Base-by-base conservation (phyloP, 2,329 filamentous ascomycete genomes). In the Ustulina deusta region DNA sequence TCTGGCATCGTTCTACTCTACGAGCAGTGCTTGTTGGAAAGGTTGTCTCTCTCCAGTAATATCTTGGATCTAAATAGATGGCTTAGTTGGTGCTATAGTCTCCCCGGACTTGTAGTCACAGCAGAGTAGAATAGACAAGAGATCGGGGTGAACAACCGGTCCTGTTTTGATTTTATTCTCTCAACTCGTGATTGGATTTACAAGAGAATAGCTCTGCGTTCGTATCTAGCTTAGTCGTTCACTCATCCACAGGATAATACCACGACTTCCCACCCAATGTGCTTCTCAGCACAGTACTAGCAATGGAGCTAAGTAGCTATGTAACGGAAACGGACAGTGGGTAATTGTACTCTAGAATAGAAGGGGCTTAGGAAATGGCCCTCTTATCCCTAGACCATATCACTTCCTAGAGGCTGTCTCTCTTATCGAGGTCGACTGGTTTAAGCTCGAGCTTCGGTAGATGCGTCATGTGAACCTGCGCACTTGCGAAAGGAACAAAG, bases 391-490 rank as follows among this genome's bases (percentile, higher is more conserved):
- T 6, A 22, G 9, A 22, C n/a, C 9, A 36, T 36, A 1, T 22
- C 9, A 7, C 49, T 55, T 27, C 20, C 29, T n/a, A 34, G 11
- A 4, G 13, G 13, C 44, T 20, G 6, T 17, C 40, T 2, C 40
- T 44, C 38, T 27, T 27, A 9, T 38, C 68, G 40, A 75, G 64
- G 20, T 75, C 73, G 42, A 76, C 65, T 40, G 63, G 55, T 9
- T 61, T 65, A 38, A 78, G 56, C 25, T 76, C n/a, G 1, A 78
- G 55, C n/a, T 70, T 74, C 2, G 77, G 76, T 17, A 79, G 59
- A 63, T 77, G 74, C 44, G 75, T 71, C 78, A 79, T 78, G 46
- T 78, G 78, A 52, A 78, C 64, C 71, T 78, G 78, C 5, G 77
- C 76, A 57, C 76, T 78, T 1, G 74, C 77, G 42, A 76, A 79